Base-by-base conservation (phyloP, 2,329 filamentous ascomycete species). In the Cordyceps militaris region DNA sequence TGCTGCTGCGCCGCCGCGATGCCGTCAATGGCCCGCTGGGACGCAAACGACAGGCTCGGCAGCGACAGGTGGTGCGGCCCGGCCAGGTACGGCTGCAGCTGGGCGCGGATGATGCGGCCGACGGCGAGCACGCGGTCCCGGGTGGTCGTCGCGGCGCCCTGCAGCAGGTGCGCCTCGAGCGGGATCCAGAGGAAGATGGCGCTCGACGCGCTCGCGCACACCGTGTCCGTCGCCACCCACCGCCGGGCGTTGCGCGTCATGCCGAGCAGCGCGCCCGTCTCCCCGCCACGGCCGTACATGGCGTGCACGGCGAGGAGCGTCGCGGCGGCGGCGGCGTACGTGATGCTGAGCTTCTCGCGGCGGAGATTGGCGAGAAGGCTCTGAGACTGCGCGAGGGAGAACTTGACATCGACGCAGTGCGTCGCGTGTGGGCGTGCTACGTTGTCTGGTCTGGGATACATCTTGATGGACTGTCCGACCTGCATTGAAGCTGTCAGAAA, bases 211-310 rank as follows among this genome's bases (percentile, higher is more conserved):
- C 51, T 54, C 1, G 51, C 36, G 23, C 26, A 43, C 11, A n/a
- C 10, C 1, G 5, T n/a, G 4, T 32, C 51, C 5, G 51, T 54
- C n/a, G 32, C 51, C 6, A 54, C 51, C 51, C 51, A 44, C 9
- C 51, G 51, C 11, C 51, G 40, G 11, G 40, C 51, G 38, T 54
- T 54, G 24, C 51, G 51, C 26, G 51, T 54, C 51, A 54, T 54
- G 26, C 51, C 38, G 14, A 54, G 23, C 28, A 54, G 40, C 7
- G 38, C 51, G n/a, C 38, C 51, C 16, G n/a, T 44, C 9, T 54
- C 40, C 8, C 16, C 21, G 7, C 51, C 40, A 11, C 28, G 40
- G 11, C 26, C 26, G 28, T 54, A 54, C 1, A 24, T 23, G n/a
- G 24, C 7, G 10, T n/a, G 8, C 14, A 54, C 51, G 19, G 38